phyloP scores from a whole-genome alignment of 208 protist genomes.

The Acanthamoeba lenticulata region DNA sequence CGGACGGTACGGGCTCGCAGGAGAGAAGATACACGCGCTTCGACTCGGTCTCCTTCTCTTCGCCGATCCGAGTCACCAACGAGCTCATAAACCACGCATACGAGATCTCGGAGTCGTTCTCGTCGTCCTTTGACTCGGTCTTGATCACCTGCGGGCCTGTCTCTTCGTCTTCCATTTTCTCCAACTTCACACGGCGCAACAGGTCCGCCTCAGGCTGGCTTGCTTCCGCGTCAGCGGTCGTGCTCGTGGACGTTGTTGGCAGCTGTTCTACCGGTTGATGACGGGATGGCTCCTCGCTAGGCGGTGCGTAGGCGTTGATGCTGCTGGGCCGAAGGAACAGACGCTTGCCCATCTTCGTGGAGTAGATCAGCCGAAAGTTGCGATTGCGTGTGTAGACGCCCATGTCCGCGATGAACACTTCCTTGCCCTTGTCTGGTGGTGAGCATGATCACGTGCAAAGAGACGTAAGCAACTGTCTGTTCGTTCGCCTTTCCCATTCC shows the following conservation, averaged over 20 bases:
- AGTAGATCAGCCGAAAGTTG: conserved; percentile 54
- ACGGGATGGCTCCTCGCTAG: too few species aligned
- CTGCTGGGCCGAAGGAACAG: background rate
- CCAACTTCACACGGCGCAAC: background rate
- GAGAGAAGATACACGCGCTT: background rate
- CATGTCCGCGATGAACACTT: conserved; percentile 49
- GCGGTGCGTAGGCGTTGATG: background rate
- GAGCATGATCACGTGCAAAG: background rate
- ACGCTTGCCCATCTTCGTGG: conserved; percentile 5
- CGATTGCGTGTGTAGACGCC: conserved; percentile 42
- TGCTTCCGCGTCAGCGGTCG: background rate
- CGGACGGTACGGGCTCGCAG: background rate
- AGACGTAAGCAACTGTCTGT: too few species aligned
- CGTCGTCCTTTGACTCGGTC: background rate
- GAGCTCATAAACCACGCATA: background rate
- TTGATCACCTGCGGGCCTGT: background rate
- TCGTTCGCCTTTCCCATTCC: too few species aligned
- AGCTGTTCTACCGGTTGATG: too few species aligned
- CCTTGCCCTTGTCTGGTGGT: conserved; percentile 9
- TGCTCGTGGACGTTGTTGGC: background rate
- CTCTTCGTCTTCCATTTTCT: background rate
- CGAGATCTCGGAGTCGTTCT: background rate
- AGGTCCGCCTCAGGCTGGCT: too few species aligned
- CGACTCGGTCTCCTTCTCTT: background rate
- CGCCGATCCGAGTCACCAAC: background rate